Evolutionary conservation across 441 rosid genomes (phyloP).

Genomic region (Erodium moschatum): DNA sequence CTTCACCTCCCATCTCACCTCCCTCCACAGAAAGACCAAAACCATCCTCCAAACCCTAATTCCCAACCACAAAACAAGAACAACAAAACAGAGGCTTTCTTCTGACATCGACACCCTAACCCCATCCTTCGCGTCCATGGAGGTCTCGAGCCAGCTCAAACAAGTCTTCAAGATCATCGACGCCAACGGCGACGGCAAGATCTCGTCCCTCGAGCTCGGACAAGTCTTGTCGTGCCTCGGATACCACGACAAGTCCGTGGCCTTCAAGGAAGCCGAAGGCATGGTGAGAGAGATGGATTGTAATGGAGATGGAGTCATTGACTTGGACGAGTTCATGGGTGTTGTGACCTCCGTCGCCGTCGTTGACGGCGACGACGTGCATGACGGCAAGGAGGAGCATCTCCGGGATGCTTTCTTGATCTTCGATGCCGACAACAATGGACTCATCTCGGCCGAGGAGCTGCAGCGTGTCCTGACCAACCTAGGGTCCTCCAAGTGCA

Average conservation of each 20-base stretch:
- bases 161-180: conserved; percentile 28
- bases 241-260: conserved; percentile 24
- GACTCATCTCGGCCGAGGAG: conserved; percentile 43
- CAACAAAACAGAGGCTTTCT: neutral
- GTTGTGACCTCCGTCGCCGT: conserved; percentile 14
- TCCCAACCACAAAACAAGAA: no score
- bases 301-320: conserved; percentile 39
- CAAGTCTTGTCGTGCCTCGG: conserved; percentile 33
- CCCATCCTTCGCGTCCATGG: conserved; percentile 34
- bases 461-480: conserved; percentile 31
- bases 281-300: conserved; percentile 35
- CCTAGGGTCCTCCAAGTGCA: conserved; percentile 23
- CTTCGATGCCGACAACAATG: conserved; percentile 35
- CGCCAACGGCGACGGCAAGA: conserved; percentile 42
- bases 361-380: neutral
- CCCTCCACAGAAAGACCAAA: conserved; percentile 18
- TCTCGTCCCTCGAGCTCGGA: conserved; percentile 36
- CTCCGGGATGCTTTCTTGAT: conserved; percentile 40
- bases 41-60: conserved; percentile 10
- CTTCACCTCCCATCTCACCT: conserved; percentile 25
- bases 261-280: conserved; percentile 29
- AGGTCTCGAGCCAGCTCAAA: conserved; percentile 20
- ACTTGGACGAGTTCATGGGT: conserved; percentile 34
- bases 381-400: conserved; percentile 12
- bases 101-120: conserved; percentile 18